Percentiles rank a stretch among this genome's conserved stretches.
These are phyloP conservation scores for Prunus mongolica DNA, from an alignment of 306 rosid genomes.

Conservation along the genomic window DNA sequence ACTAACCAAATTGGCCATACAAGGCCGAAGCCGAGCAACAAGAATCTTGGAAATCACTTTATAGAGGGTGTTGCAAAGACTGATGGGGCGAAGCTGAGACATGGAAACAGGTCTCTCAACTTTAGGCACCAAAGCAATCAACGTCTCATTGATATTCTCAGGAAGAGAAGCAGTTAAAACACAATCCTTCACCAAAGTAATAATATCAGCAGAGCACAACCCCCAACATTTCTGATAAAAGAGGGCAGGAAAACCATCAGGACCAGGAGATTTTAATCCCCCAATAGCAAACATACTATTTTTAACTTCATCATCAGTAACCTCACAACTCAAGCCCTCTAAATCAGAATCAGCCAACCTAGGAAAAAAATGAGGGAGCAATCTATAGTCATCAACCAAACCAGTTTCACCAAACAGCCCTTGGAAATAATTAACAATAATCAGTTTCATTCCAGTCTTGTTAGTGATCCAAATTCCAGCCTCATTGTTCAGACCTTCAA, in stretches of 20 bases:
- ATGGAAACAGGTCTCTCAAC: neutral
- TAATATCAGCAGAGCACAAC: neutral
- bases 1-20: neutral
- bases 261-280: neutral
- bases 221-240: neutral
- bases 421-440: too few species aligned
- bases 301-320: too few species aligned
- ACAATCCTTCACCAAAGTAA: fast-evolving
- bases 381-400: too few species aligned
- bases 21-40: neutral
- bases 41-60: neutral
- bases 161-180: fast-evolving
- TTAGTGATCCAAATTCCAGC: too few species aligned
- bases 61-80: neutral
- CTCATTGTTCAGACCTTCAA: too few species aligned
- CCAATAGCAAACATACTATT: too few species aligned
- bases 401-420: too few species aligned
- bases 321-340: too few species aligned
- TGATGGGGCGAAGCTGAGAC: neutral
- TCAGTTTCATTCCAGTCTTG: too few species aligned
- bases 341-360: too few species aligned
- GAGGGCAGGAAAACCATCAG: neutral
- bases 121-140: neutral
- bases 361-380: too few species aligned
- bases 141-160: neutral